Evolutionary conservation across 176 grass and related monocot genomes (phyloP).

Genomic region (Aegilops umbellulata): DNA sequence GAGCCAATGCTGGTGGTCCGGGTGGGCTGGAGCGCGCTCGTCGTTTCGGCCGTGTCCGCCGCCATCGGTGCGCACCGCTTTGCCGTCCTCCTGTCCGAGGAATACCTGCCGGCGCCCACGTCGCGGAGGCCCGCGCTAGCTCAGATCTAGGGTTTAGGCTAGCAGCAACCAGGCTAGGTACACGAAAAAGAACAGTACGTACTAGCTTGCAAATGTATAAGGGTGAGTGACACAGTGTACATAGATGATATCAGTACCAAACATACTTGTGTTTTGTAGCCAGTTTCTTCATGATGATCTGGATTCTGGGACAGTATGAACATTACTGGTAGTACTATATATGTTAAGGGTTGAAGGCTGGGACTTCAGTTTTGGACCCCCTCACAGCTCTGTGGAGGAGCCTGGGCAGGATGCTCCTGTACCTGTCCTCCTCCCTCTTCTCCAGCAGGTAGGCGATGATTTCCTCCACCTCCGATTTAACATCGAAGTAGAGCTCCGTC

Average conservation of each 20-base stretch:
- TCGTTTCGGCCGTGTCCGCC: constrained; percentile 10
- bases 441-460: constrained; percentile 54
- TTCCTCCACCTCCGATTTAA: constrained; percentile 61
- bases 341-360: constrained; percentile 59
- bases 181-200: background rate
- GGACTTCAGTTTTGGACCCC: constrained; percentile 38
- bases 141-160: constrained; percentile 21
- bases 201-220: background rate
- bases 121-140: background rate
- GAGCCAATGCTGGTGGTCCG: constrained; percentile 41
- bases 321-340: background rate
- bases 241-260: constrained; percentile 10
- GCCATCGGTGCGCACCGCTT: constrained; percentile 47
- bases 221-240: background rate
- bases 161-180: background rate
- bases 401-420: constrained; percentile 48
- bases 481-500: constrained; percentile 43
- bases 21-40: constrained; percentile 43
- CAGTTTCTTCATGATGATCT: background rate
- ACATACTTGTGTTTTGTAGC: background rate
- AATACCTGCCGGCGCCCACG: background rate
- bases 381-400: constrained; percentile 32
- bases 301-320: no score
- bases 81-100: constrained; percentile 36
- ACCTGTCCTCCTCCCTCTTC: constrained; percentile 64